These are phyloP conservation scores for Penicillium sp. DNA, from an alignment of 2,329 filamentous ascomycete genomes.

Conservation along the genomic window DNA sequence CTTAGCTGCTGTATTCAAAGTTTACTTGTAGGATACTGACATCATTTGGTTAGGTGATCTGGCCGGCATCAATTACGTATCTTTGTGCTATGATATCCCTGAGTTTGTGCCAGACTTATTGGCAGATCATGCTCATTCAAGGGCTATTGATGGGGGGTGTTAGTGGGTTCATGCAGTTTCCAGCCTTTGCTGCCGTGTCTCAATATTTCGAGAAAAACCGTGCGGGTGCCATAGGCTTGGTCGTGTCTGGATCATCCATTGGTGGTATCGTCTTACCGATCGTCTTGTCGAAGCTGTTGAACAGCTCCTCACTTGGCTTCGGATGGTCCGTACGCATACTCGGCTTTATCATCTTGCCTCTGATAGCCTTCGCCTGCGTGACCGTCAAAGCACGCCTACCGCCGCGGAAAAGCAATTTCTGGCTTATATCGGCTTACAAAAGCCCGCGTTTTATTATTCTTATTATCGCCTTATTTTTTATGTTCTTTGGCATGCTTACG, in stretches of 20 bases:
- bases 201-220: conserved; percentile 48
- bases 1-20: neutral
- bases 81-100: conserved; percentile 20
- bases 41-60: conserved; percentile 34
- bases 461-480: conserved; percentile 20
- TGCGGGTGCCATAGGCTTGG: conserved; percentile 44
- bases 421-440: conserved; percentile 19
- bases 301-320: conserved; percentile 39
- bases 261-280: conserved; percentile 52
- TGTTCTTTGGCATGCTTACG: conserved; percentile 24
- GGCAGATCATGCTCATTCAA: conserved; percentile 48
- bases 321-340: conserved; percentile 51
- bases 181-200: conserved; percentile 43
- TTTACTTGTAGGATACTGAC: neutral
- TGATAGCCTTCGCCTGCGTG: conserved; percentile 39
- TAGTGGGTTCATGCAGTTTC: conserved; percentile 41
- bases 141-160: conserved; percentile 31
- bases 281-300: conserved; percentile 46
- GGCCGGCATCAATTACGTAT: conserved; percentile 12
- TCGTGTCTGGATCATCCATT: conserved; percentile 44
- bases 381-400: conserved; percentile 20
- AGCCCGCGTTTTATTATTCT: conserved; percentile 19
- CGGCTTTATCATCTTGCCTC: conserved; percentile 47
- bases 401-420: conserved; percentile 21
- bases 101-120: conserved; percentile 46